A percentile compares a stretch with the other conserved stretches of the same genome.
phyloP scores from a whole-genome alignment of 768 basidiomycete species.

The Rhodosporidiobolus sp. region DNA sequence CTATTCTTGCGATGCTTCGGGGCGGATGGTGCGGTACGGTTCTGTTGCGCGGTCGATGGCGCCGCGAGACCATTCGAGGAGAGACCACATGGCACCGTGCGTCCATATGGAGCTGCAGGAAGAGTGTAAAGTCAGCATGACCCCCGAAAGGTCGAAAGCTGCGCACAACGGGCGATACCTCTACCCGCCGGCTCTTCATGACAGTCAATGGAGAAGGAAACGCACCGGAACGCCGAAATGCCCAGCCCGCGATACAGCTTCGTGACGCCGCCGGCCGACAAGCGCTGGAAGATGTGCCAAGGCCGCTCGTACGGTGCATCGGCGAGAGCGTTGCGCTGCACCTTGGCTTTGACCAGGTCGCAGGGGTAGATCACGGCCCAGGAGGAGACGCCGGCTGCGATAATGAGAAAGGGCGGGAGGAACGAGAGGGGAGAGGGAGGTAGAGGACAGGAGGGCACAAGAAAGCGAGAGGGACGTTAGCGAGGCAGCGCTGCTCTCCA shows the following conservation, averaged over 20 bases:
- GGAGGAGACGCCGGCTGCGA: constrained; percentile 33
- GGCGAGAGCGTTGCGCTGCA: constrained; percentile 43
- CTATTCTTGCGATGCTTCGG: neutral
- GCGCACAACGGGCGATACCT: too few species aligned
- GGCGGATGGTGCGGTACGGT: neutral
- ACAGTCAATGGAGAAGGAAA: constrained; percentile 76
- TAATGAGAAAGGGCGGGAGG: neutral
- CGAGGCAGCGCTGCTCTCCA: too few species aligned
- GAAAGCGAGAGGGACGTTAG: too few species aligned
- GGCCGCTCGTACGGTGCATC: constrained; percentile 31
- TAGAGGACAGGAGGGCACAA: too few species aligned
- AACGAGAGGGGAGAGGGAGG: too few species aligned
- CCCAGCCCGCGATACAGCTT: constrained; percentile 91
- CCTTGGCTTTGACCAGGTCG: constrained; percentile 43
- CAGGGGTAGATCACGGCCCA: constrained; percentile 39
- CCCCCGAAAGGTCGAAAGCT: neutral
- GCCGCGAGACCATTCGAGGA: constrained; percentile 17
- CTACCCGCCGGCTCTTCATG: too few species aligned
- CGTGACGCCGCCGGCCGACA: constrained; percentile 67
- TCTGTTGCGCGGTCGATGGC: neutral
- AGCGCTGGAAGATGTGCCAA: constrained; percentile 43
- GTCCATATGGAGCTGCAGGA: too few species aligned
- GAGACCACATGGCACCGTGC: constrained; percentile 2
- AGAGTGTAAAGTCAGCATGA: too few species aligned
- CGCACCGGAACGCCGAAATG: constrained; percentile 84